Evolutionary conservation across 495 filamentous ascomycete genomes (phyloP), one percentile per base, ranked within the genome.

Genomic region (Ascobolus immersus): DNA sequence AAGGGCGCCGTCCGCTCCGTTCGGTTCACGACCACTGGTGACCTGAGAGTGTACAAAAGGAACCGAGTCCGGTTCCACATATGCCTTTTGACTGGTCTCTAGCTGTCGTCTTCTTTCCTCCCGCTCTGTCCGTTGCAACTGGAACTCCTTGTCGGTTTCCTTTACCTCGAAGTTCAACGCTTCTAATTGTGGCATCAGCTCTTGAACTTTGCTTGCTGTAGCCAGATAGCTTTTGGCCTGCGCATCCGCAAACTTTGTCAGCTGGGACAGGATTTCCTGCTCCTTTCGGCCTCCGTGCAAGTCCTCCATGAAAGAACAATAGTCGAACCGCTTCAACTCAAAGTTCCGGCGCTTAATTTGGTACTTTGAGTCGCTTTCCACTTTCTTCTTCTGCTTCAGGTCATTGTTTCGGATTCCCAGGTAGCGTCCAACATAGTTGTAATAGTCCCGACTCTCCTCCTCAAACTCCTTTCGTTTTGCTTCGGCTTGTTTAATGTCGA

Each of bases 301-400:
- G 57, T 99, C 86, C 39, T 93, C 82, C 80, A 99, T 92, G 50
- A 94, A 99, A 8, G 80, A 90, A 12, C 81, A 93, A 52, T 99
- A 99, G 54, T 99, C 86, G 39, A 99, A 99, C 7, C 89, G 73
- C 55, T 80, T 93, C 24, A 99, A 58, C 54, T 99, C 86, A 43
- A 93, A 99, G 39, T 77, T 90, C 23, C 74, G 72, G 33, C 84
- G 70, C 49, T 92, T 93, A 2, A 64, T 69, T 51, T 99, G 84
- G 50, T 99, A 99, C 44, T 99, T 99, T 14, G 73, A 71, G 46
- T 99, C 86, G 47, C 79, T 92, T 42, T 99, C 79, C 11, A 62
- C 70, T 34, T 80, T 72, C 55, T 90, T 93, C 61, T 96, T 94
- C 49, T 90, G 78, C 54, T 96, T 96, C 33, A 90, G 57, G 7